Conservation (phyloP, 2,329 filamentous ascomycete genomes). For the Penicillium sp. region DNA sequence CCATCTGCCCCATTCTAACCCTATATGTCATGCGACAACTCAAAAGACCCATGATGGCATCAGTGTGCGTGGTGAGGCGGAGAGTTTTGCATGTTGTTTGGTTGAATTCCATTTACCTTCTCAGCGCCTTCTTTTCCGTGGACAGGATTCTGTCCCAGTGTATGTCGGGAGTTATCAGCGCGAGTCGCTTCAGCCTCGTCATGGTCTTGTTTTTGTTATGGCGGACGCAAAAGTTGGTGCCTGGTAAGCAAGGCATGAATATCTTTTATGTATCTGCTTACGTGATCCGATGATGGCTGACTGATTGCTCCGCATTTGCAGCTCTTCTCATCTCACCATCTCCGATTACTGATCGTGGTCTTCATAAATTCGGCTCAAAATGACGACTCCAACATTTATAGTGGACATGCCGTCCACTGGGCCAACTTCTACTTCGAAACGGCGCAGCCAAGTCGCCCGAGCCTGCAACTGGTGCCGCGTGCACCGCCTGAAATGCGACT, state of each 20-base stretch:
- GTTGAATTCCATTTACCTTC: no score
- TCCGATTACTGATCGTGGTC: not conserved
- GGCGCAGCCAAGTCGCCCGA: conserved; percentile 28
- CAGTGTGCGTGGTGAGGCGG: no score
- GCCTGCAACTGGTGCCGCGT: conserved; percentile 36
- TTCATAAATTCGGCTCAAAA: not conserved
- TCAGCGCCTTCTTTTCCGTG: no score
- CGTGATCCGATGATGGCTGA: not conserved
- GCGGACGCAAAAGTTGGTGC: not conserved
- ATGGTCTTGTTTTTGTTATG: not conserved
- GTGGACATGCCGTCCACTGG: not conserved
- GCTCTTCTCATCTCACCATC: not conserved
- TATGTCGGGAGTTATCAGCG: no score
- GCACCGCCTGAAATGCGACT: conserved; percentile 35
- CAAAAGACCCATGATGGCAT: no score
- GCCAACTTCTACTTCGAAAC: not conserved
- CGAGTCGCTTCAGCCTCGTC: no score
- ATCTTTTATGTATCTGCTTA: not conserved
- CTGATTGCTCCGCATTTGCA: not conserved
- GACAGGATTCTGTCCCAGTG: no score
- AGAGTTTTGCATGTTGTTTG: no score
- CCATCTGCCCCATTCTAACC: no score
- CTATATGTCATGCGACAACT: no score
- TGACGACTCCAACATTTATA: not conserved
- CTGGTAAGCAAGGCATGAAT: not conserved